Evolutionary conservation across 352 stramenopile species (phyloP).

Genomic region (Halophytophthora batemanensis): DNA sequence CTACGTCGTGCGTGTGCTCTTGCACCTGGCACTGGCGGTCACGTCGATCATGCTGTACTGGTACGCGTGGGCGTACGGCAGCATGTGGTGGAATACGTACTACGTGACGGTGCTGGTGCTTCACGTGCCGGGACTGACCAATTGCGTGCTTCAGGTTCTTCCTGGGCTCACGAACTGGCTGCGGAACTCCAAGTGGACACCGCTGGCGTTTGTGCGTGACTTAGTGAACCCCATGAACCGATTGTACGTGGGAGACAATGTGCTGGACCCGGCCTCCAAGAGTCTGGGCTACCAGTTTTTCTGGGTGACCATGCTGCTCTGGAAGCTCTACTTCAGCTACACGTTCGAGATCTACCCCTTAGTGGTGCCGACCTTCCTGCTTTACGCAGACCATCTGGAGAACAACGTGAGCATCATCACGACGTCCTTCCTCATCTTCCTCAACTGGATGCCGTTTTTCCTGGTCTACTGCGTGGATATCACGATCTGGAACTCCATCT

Average conservation of each 20-base stretch:
- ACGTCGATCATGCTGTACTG: conserved; percentile 76
- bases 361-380: conserved; percentile 93
- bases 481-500: conserved; percentile 98
- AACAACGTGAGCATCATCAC: conserved; percentile 82
- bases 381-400: conserved; percentile 95
- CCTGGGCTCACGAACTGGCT: conserved; percentile 83
- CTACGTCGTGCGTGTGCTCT: conserved; percentile 82
- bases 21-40: conserved; percentile 61
- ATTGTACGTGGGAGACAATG: conserved; percentile 95
- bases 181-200: conserved; percentile 58
- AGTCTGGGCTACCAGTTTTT: conserved; percentile 94
- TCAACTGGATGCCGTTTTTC: conserved; percentile 97
- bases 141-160: conserved; percentile 74
- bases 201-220: conserved; percentile 67
- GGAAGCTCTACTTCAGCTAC: conserved; percentile 98
- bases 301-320: conserved; percentile 92
- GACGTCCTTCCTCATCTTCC: conserved; percentile 88
- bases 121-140: conserved; percentile 68
- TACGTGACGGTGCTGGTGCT: conserved; percentile 50
- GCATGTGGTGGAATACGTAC: conserved; percentile 62
- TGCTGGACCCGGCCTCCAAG: conserved; percentile 91
- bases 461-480: conserved; percentile 98
- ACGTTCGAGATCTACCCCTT: conserved; percentile 97
- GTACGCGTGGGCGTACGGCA: conserved; percentile 69
- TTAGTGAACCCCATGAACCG: conserved; percentile 95